phyloP scores from a whole-genome alignment of 2,329 filamentous ascomycete genomes.

The Hypoxylon sp. region DNA sequence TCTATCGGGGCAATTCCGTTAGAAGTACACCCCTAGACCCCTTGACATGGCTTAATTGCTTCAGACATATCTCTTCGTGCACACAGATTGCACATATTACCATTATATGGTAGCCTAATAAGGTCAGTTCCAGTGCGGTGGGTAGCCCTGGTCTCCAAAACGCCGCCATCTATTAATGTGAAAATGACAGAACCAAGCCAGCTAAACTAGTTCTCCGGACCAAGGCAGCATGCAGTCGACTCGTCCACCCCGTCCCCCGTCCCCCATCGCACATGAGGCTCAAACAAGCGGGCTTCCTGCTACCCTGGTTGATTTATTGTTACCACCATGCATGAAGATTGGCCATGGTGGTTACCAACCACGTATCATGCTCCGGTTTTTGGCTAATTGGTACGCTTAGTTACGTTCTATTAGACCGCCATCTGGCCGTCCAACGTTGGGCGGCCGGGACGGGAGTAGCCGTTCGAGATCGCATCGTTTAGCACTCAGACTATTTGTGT shows the following conservation, averaged over 20 bases:
- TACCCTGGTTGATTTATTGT: conserved; percentile 7
- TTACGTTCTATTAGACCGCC: conserved; percentile 21
- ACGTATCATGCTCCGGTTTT: conserved; percentile 21
- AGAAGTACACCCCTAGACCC: conserved; percentile 32
- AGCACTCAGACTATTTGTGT: conserved; percentile 27
- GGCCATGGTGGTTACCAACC: conserved; percentile 9
- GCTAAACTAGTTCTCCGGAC: conserved; percentile 10
- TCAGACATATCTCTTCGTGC: conserved; percentile 27
- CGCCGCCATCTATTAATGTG: conserved; percentile 35
- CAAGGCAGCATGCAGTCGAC: neutral
- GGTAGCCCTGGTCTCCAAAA: conserved; percentile 37
- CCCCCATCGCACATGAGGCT: conserved; percentile 13
- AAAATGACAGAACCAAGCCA: conserved; percentile 36
- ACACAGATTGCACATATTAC: conserved; percentile 27
- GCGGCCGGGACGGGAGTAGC: conserved; percentile 37
- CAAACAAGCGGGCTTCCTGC: conserved; percentile 10
- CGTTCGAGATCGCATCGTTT: conserved; percentile 39
- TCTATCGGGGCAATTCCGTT: conserved; percentile 46
- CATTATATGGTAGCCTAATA: conserved; percentile 29
- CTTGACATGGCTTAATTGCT: conserved; percentile 26
- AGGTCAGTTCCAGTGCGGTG: conserved; percentile 35
- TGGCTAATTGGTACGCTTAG: conserved; percentile 9
- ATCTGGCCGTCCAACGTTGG: conserved; percentile 14
- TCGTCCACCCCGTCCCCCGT: conserved; percentile 1
- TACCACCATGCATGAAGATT: neutral